phyloP scores from a whole-genome alignment of 2,329 filamentous ascomycete genomes.

The Dactylellina parvicollis region DNA sequence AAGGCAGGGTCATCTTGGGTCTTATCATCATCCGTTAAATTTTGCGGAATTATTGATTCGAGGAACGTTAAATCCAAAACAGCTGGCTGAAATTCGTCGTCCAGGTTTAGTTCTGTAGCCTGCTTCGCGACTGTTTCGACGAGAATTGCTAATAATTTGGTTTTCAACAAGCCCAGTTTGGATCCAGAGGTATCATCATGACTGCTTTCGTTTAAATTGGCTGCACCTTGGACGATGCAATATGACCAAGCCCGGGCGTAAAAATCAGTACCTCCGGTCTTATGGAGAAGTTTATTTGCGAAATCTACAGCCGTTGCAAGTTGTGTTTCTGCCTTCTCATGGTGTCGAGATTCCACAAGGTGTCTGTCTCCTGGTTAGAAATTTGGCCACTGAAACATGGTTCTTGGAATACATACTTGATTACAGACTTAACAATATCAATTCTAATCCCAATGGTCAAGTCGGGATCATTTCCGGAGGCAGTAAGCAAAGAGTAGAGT shows the following conservation, averaged over 20 bases:
- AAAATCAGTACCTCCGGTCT: constrained; percentile 8
- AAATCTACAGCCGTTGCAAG: constrained; percentile 8
- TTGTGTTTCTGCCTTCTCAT: constrained; percentile 28
- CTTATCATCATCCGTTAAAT: too few species aligned
- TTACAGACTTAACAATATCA: constrained; percentile 11
- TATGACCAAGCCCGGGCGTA: constrained; percentile 35
- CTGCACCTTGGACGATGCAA: constrained; percentile 12
- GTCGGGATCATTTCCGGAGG: neutral
- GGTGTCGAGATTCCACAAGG: constrained; percentile 29
- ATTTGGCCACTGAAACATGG: neutral
- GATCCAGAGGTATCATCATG: neutral
- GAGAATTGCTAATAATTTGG: constrained; percentile 11
- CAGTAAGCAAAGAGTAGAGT: constrained; percentile 12
- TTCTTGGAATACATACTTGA: constrained; percentile 16
- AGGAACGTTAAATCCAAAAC: constrained; percentile 21
- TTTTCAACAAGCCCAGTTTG: constrained; percentile 2
- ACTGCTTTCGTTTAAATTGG: neutral
- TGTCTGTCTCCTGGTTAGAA: constrained; percentile 17
- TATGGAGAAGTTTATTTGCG: constrained; percentile 4
- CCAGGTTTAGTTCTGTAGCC: neutral
- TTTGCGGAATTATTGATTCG: constrained; percentile 4
- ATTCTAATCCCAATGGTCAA: neutral
- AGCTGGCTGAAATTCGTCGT: neutral
- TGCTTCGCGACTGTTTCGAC: neutral
- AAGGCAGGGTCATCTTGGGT: too few species aligned